A percentile compares a stretch with the other conserved stretches of the same genome.
Evolutionary conservation across 1,139 yeast genomes (phyloP).

Genomic region (Zygotorulaspora mrakii): DNA sequence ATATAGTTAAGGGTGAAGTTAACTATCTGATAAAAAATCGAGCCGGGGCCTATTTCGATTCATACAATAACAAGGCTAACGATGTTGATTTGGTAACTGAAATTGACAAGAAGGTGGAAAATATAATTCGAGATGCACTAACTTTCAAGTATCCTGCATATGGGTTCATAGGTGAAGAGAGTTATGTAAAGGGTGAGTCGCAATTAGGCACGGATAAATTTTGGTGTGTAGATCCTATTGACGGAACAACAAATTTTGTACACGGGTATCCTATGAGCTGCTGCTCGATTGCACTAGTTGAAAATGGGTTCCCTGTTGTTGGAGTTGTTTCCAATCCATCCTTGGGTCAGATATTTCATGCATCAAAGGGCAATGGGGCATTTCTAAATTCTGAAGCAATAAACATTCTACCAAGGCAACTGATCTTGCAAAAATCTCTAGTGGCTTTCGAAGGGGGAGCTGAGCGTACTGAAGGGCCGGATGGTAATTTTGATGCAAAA

Average conservation of each 20-base stretch:
- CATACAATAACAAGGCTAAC: slow-evolving; percentile 52
- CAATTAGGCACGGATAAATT: slow-evolving; percentile 50
- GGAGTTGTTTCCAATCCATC: slow-evolving; percentile 62
- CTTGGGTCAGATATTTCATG: slow-evolving; percentile 47
- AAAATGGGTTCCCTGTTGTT: slow-evolving; percentile 46
- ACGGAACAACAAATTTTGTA: slow-evolving; percentile 60
- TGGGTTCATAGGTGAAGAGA: slow-evolving; percentile 57
- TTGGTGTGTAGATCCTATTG: slow-evolving; percentile 58
- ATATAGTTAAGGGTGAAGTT: slow-evolving; percentile 45
- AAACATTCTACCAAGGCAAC: slow-evolving; percentile 31
- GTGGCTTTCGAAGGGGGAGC: slow-evolving; percentile 57
- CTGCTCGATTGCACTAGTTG: slow-evolving; percentile 53
- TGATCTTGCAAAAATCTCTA: slow-evolving; percentile 47
- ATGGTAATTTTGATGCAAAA: slow-evolving; percentile 47
- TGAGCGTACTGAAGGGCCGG: slow-evolving; percentile 45
- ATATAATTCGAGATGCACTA: slow-evolving; percentile 41
- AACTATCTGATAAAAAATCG: slow-evolving; percentile 47
- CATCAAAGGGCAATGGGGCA: slow-evolving; percentile 52
- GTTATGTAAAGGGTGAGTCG: slow-evolving; percentile 46
- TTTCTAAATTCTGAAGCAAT: slow-evolving; percentile 42
- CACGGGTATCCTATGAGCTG: slow-evolving; percentile 58
- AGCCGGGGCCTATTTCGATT: slow-evolving; percentile 43
- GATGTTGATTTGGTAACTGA: slow-evolving; percentile 58
- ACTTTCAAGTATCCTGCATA: slow-evolving; percentile 43
- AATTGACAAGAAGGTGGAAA: slow-evolving; percentile 53